Evolutionary conservation across 2,329 filamentous ascomycete species (phyloP).

Genomic region (Colletotrichum zoysiae): DNA sequence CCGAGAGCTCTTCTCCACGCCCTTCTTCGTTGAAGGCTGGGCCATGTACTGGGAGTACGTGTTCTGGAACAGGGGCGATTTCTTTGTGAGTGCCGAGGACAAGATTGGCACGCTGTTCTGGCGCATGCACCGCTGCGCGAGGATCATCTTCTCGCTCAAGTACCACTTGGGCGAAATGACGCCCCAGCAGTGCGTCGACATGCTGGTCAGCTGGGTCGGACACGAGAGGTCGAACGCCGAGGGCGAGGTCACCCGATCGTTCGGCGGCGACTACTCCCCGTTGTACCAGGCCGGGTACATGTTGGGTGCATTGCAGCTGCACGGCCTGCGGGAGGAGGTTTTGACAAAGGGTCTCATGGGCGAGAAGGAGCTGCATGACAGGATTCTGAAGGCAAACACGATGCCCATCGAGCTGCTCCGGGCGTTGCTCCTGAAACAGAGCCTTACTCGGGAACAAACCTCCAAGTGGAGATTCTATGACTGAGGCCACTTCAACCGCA

Average conservation of each 20-base stretch:
- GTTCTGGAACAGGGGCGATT: constrained; percentile 66
- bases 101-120: constrained; percentile 71
- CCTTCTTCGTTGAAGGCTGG: constrained; percentile 73
- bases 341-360: constrained; percentile 53
- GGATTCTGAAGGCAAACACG: constrained; percentile 61
- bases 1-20: constrained; percentile 65
- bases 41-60: constrained; percentile 73
- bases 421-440: constrained; percentile 58
- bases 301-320: constrained; percentile 69
- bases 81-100: constrained; percentile 63
- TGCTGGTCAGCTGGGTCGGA: constrained; percentile 67
- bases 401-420: constrained; percentile 68
- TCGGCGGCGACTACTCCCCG: constrained; percentile 68
- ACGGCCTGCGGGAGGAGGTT: constrained; percentile 62
- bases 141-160: constrained; percentile 69
- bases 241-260: constrained; percentile 69
- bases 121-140: constrained; percentile 72
- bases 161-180: constrained; percentile 69
- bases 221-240: constrained; percentile 71
- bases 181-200: constrained; percentile 66
- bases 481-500: not conserved
- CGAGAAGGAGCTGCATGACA: constrained; percentile 70
- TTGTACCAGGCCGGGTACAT: constrained; percentile 72
- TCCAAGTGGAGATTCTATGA: constrained; percentile 65
- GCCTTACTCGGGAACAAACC: constrained; percentile 58